Evolutionary conservation across 768 basidiomycete species (phyloP), one percentile per base, ranked within the genome.

Genomic region (Serpula lacrymans): DNA sequence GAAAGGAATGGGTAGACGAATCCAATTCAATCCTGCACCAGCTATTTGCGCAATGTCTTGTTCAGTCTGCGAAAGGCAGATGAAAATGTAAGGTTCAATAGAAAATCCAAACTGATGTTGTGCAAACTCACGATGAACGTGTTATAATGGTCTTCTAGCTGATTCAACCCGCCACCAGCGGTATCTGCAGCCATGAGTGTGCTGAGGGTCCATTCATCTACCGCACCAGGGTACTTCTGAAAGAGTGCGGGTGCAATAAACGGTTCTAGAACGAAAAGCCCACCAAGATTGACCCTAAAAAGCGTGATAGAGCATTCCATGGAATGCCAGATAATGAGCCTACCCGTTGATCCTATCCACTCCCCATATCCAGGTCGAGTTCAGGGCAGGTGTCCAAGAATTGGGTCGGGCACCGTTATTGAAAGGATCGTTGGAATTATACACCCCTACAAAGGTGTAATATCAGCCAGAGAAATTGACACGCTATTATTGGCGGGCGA

Each of bases 1-100:
- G 64, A 79, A 93, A 2, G 84, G 78, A 30, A 93, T 73, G 1
- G 89, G 87, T 31, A 93, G 63, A 2, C 89, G 76, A 33, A 94
- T 63, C 74, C 83, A 93, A 64, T 89, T 92, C 35, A 93, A 64
- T 3, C 91, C 92, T 21, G 88, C 90, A 28, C 78, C 85, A 32
- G 92, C 89, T 45, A 96, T 94, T 56, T 82, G 69, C 26, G 91
- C 91, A 46, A 94, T 81, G 65, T 95, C 92, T 64, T 87, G 68
- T 58, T 93, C 89, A 40, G 87, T 93, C 88, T 92, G 59, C 20
- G 27, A 37, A 25, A 42, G 26, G 37, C 11, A 21, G 30, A 26
- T 22, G 33, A 36, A n/a, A 8, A 29, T 13, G 33, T 23, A 13
- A 25, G 7, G 18, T 18, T 11, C 32, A 34, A 27, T 31, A 13